These are phyloP conservation scores for Cardiospermum halicacabum DNA, from an alignment of 345 rosid species.

Conservation along the genomic window DNA sequence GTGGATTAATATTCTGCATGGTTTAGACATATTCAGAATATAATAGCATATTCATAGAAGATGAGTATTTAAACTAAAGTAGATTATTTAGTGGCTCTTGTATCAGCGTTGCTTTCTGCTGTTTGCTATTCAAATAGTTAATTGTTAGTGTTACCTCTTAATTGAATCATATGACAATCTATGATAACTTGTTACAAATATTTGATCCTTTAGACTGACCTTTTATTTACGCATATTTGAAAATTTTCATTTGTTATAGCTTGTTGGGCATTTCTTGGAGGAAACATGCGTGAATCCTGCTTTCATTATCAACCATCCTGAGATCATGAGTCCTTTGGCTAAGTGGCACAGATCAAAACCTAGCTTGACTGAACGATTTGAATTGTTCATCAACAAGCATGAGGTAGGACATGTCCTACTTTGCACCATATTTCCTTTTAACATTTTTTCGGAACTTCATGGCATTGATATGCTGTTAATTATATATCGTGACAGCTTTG, in stretches of 20 bases:
- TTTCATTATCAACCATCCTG: conserved; percentile 89
- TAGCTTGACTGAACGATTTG: conserved; percentile 88
- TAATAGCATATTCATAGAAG: background rate
- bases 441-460: background rate
- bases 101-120: background rate
- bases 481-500: conserved; percentile 45
- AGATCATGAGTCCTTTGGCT: conserved; percentile 87
- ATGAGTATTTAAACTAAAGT: background rate
- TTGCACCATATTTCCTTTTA: background rate
- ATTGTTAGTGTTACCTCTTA: background rate
- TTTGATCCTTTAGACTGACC: background rate
- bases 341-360: conserved; percentile 75
- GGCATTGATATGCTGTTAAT: background rate
- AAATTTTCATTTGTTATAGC: conserved; percentile 37
- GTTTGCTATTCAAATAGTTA: background rate
- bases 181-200: background rate
- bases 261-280: conserved; percentile 94
- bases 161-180: background rate
- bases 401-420: conserved; percentile 43
- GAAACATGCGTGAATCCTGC: conserved; percentile 88
- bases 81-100: background rate
- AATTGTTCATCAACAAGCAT: conserved; percentile 83
- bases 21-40: background rate
- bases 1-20: background rate
- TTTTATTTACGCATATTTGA: background rate